These are phyloP conservation scores for Cephalotrichum gorgonifer DNA, from an alignment of 2,329 filamentous ascomycete species.

Conservation along the genomic window DNA sequence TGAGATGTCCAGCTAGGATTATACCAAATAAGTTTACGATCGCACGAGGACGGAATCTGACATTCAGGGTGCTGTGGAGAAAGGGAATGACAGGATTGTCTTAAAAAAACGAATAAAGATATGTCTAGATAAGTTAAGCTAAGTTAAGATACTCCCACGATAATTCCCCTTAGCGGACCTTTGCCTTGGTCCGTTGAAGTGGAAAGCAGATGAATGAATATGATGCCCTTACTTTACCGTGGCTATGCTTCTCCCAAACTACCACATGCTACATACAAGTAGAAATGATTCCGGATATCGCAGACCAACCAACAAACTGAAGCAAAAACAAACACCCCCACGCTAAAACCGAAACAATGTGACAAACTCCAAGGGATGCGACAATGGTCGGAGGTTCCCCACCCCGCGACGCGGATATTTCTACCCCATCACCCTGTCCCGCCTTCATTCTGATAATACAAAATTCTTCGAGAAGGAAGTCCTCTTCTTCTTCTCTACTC, in stretches of 20 bases:
- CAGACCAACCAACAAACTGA: not conserved
- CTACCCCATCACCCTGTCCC: not conserved
- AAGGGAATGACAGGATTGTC: no score
- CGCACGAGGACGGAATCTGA: no score
- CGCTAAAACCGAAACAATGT: not conserved
- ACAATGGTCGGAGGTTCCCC: not conserved
- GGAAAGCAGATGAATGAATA: not conserved
- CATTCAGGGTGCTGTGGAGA: no score
- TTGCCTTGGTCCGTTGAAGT: no score
- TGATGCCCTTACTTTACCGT: not conserved
- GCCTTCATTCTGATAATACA: not conserved
- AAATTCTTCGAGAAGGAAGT: not conserved
- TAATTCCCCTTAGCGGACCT: not conserved
- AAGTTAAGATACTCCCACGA: not conserved
- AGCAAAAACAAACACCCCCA: not conserved
- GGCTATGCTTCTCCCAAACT: not conserved
- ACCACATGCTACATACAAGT: not conserved
- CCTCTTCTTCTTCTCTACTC: slow-evolving; percentile 12
- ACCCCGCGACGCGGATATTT: not conserved
- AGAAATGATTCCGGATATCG: not conserved
- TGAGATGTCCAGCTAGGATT: no score
- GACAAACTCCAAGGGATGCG: not conserved
- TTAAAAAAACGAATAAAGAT: no score
- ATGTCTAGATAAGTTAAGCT: not conserved
- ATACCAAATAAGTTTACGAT: no score